Conservation (phyloP, 2,329 filamentous ascomycete genomes). For the Phyllosticta paracitricarpa region DNA sequence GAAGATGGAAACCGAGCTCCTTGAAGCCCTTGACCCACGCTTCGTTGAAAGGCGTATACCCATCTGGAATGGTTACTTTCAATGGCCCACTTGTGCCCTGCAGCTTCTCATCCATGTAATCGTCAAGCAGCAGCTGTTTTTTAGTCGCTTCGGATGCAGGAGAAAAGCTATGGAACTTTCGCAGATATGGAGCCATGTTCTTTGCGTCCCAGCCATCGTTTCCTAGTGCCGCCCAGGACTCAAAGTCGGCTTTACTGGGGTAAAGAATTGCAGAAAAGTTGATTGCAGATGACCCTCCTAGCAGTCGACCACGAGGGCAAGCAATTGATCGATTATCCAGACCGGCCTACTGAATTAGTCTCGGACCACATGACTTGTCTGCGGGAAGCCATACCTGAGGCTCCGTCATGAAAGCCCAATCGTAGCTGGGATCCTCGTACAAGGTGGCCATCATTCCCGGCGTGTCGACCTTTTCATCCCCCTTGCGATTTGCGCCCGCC, state of each 20-base stretch:
- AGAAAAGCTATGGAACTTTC: conserved; percentile 17
- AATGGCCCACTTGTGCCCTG: conserved; percentile 15
- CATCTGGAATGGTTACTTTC: conserved; percentile 6
- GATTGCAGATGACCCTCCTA: conserved; percentile 28
- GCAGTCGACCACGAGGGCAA: conserved; percentile 20
- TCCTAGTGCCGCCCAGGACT: conserved; percentile 48
- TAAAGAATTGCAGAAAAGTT: conserved; percentile 21
- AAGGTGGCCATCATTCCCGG: conserved; percentile 17
- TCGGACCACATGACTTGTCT: neutral
- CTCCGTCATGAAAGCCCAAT: conserved; percentile 22
- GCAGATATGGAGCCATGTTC: conserved; percentile 20
- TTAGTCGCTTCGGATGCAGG: conserved; percentile 9
- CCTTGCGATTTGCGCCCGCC: conserved; percentile 16
- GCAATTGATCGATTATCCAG: conserved; percentile 16
- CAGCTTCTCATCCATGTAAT: conserved; percentile 1
- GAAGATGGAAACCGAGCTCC: conserved; percentile 10
- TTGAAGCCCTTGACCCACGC: conserved; percentile 15
- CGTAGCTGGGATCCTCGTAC: conserved; percentile 21
- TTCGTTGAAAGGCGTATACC: conserved; percentile 3
- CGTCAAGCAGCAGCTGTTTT: conserved; percentile 9
- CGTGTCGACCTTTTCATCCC: conserved; percentile 19
- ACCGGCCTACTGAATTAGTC: neutral
- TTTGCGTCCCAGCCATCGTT: conserved; percentile 51
- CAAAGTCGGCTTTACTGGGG: conserved; percentile 19
- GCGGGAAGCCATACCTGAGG: conserved; percentile 16